Conservation (phyloP, 192 early-diverging fungal species). For the Glomus cerebriforme region DNA sequence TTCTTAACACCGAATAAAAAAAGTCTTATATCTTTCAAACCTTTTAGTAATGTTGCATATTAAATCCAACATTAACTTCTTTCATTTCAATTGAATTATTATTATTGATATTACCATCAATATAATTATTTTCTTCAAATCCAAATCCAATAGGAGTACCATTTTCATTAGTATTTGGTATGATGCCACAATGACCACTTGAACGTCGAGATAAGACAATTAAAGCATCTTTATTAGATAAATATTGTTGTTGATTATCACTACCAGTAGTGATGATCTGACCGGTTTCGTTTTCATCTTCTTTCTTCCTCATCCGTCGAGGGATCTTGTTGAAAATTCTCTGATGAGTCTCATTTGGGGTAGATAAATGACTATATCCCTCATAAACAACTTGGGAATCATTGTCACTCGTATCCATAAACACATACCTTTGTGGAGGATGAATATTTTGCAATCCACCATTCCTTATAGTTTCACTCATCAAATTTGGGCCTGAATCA, state of each 20-base stretch:
- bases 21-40: too few relatives aligned
- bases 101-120: neutral
- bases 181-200: neutral
- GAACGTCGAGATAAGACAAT: neutral
- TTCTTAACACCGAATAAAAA: too few relatives aligned
- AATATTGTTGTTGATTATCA: neutral
- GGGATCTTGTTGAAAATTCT: conserved; percentile 23
- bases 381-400: conserved; percentile 1
- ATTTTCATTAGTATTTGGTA: neutral
- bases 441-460: conserved; percentile 13
- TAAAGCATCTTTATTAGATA: neutral
- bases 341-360: conserved; percentile 10
- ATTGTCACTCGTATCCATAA: conserved; percentile 17
- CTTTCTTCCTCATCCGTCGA: conserved; percentile 5
- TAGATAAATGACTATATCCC: conserved; percentile 15
- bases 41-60: neutral
- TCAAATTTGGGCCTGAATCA: neutral
- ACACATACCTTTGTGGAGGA: conserved; percentile 17
- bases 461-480: neutral
- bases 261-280: neutral
- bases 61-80: neutral
- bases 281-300: neutral
- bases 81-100: neutral
- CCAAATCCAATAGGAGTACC: neutral
- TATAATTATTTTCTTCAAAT: neutral